Percentiles rank a stretch among this genome's conserved stretches.
phyloP scores from a whole-genome alignment of 306 rosid genomes.

The Trifolium repens region DNA sequence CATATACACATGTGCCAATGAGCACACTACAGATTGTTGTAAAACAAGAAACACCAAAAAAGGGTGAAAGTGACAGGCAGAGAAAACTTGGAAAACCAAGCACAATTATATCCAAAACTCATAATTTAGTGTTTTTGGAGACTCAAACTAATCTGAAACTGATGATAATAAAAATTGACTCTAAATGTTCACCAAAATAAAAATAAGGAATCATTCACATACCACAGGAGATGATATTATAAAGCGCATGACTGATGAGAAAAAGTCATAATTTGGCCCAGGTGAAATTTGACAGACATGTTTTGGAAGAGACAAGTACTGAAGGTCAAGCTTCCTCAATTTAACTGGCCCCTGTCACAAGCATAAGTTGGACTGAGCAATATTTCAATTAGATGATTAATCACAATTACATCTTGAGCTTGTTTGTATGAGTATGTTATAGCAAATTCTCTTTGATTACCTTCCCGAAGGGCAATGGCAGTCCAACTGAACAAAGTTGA shows the following conservation, averaged over 20 bases:
- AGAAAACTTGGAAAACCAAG: constrained; percentile 25
- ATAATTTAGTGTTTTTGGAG: constrained; percentile 22
- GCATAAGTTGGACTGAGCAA: constrained; percentile 40
- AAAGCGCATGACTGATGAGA: constrained; percentile 79
- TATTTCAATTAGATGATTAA: constrained; percentile 30
- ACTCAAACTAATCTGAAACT: constrained; percentile 17
- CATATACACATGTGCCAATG: constrained; percentile 6
- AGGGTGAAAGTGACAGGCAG: constrained; percentile 24
- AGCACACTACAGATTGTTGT: constrained; percentile 17
- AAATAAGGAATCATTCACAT: constrained; percentile 41
- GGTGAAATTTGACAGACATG: constrained; percentile 82
- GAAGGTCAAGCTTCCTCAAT: constrained; percentile 64
- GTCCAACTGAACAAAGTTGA: constrained; percentile 74
- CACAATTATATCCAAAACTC: constrained; percentile 28
- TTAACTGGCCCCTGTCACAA: constrained; percentile 61
- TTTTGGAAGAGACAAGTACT: constrained; percentile 78
- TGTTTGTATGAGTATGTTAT: constrained; percentile 29
- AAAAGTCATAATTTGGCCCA: constrained; percentile 87
- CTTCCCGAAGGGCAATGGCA: constrained; percentile 74
- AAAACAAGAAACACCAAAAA: constrained; percentile 16
- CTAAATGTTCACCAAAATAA: constrained; percentile 24
- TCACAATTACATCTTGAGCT: constrained; percentile 28
- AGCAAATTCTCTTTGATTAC: constrained; percentile 53
- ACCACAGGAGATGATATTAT: constrained; percentile 93
- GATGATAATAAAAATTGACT: constrained; percentile 14